Evolutionary conservation across 2,329 filamentous ascomycete species (phyloP), one percentile per base, ranked within the genome.

Genomic region (Penicillium capsulatum): DNA sequence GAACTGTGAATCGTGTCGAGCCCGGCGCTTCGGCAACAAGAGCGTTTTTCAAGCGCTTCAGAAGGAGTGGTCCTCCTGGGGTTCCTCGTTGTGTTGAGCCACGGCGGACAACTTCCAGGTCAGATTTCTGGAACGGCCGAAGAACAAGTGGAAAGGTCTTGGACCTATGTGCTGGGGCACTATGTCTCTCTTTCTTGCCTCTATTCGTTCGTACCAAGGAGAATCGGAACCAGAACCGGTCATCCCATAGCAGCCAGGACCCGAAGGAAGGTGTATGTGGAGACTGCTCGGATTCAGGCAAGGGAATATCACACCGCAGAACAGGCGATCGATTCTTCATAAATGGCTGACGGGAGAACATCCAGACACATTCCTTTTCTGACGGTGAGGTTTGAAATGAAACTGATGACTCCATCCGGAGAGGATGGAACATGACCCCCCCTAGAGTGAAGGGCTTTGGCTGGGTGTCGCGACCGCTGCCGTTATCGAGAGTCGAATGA

Each of bases 141-240:
- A 77, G 47, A 2, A 61, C 44, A 4, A 76, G 41, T 1, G 48
- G 42, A 28, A 50, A 15, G 17, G 17, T 22, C 10, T 33, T 16
- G 9, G 15, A 9, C 4, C 6, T 31, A 3, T 32, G 33, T 24
- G n/a, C 9, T 5, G 19, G 9, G 5, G 9, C 19, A 22, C 5
- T 9, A 5, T 22, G 5, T 22, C 9, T 9, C 19, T 9, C 19
- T 22, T 22, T 5, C 9, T 22, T 22, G 5, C 19, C 19, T 44
- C 20, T 15, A 9, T 36, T 15, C n/a, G 13, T 31, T 2, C 45
- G 33, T 3, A 50, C 39, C 13, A 72, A 64, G 17, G 57, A 52
- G 8, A 79, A 39, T 2, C 65, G 67, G 34, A 80, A 64, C 77
- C 77, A 81, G 57, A 67, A 79, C 14, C 77, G 67, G 32, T 70